These are phyloP conservation scores for Eucalyptus curtisii DNA, from an alignment of 345 rosid species.

Conservation along the genomic window DNA sequence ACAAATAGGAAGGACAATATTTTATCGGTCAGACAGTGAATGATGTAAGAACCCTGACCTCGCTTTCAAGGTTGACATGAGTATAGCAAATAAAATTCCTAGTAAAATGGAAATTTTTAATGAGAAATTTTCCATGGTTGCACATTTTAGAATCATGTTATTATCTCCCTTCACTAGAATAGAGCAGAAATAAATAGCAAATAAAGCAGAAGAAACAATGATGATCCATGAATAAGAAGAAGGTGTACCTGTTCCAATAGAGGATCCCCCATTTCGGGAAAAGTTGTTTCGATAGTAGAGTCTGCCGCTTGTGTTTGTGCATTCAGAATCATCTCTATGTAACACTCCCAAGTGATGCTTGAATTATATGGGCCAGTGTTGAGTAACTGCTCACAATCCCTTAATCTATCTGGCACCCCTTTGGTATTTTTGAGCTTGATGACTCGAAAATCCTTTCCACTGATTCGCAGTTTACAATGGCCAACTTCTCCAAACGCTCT, in stretches of 20 bases:
- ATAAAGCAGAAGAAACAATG: neutral
- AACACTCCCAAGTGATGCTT: neutral
- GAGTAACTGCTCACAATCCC: too few species aligned
- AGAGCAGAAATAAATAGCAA: neutral
- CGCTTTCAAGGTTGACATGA: rapidly evolving
- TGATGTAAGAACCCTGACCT: neutral
- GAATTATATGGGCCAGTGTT: rapidly evolving
- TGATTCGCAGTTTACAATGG: rapidly evolving
- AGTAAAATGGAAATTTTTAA: neutral
- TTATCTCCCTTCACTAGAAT: neutral
- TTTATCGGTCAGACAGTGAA: rapidly evolving
- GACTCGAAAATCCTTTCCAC: neutral
- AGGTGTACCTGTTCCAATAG: neutral
- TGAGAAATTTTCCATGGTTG: neutral
- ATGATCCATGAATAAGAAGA: neutral
- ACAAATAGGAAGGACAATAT: neutral
- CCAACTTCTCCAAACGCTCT: rapidly evolving
- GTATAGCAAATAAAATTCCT: neutral
- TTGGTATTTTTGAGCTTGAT: neutral
- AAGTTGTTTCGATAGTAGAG: neutral
- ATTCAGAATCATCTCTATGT: neutral
- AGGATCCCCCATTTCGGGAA: neutral
- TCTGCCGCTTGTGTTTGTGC: neutral
- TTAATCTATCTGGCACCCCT: neutral
- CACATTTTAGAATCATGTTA: neutral